Base-by-base conservation (phyloP, 805 yeast species). In the Candida peoriensis region DNA sequence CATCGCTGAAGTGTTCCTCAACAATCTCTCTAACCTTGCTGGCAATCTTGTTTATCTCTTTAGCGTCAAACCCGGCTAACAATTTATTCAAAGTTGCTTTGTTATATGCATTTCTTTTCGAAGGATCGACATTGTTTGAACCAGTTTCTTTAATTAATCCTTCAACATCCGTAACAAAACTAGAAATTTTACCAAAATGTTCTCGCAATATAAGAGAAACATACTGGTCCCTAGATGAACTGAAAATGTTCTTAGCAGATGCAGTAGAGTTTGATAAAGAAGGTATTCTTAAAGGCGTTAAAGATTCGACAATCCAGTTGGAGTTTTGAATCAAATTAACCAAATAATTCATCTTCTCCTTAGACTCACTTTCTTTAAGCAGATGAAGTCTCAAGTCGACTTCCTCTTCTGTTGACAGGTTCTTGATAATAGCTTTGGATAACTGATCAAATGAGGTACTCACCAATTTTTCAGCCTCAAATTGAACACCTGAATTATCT, bases 121-220 rank as follows among this genome's bases (percentile, higher is more conserved):
- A 66, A 13, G 76, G 78, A 39, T 69, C 68, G 14, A 68, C 59
- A 4, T 39, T 34, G 24, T 50, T 44, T 3, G 39, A 14, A 18
- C 28, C 39, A 6, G 55, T 42, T 3, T 63, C 64, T 28, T 61
- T 58, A 10, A 66, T 54, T 10, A 78, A 54, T 2, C 72, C 67
- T 38, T 79, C 81, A 27, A 78, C 74, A 23, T 79, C 84, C 26
- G 69, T 68, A 2, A 87, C 72, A 53, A 84, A 81, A 19, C 74
- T 76, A 12, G 75, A 61, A 32, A 88, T 48, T 48, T 81, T 81
- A 1, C 93, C 90, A 48, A 87, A 66, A 17, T 76, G 66, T 30
- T 78, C 66, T 36, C 63, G 57, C 27, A 77, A 52, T 12, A 79
- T 56, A n/a, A 47, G 48, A n/a, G 52, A 54, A 10, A 77, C 67